Conservation (phyloP, 202 grass and related monocot genomes). For the Hordeum pubiflorum region DNA sequence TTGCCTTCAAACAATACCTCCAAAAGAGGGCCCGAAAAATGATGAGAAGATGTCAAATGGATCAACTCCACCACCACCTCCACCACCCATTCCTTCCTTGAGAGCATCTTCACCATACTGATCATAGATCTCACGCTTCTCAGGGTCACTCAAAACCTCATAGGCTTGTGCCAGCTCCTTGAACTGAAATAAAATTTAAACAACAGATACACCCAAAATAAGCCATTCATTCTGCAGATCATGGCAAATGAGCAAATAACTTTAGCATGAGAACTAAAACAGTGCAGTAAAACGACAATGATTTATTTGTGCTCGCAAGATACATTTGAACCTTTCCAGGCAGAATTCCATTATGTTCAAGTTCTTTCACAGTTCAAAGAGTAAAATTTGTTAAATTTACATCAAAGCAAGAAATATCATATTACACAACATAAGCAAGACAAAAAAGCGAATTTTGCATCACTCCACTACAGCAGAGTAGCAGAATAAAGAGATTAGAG, state of each 20-base stretch:
- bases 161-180: conserved; percentile 93
- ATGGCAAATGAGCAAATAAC: background rate
- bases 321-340: background rate
- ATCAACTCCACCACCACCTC: conserved; percentile 42
- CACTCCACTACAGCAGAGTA: background rate
- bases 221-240: background rate
- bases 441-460: background rate
- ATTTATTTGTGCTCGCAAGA: background rate
- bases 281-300: background rate
- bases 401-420: background rate
- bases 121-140: conserved; percentile 93
- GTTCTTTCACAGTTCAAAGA: background rate
- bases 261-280: background rate
- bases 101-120: conserved; percentile 94
- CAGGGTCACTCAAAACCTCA: conserved; percentile 80
- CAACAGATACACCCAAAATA: background rate
- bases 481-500: background rate
- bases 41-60: conserved; percentile 94
- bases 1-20: conserved; percentile 29
- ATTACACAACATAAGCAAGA: background rate
- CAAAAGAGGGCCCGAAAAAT: conserved; percentile 66
- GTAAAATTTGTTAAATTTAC: background rate
- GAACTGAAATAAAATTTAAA: conserved; percentile 58
- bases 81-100: conserved; percentile 94
- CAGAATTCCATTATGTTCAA: background rate